phyloP scores from a whole-genome alignment of 352 stramenopile genomes.

The Phytophthora syringae region DNA sequence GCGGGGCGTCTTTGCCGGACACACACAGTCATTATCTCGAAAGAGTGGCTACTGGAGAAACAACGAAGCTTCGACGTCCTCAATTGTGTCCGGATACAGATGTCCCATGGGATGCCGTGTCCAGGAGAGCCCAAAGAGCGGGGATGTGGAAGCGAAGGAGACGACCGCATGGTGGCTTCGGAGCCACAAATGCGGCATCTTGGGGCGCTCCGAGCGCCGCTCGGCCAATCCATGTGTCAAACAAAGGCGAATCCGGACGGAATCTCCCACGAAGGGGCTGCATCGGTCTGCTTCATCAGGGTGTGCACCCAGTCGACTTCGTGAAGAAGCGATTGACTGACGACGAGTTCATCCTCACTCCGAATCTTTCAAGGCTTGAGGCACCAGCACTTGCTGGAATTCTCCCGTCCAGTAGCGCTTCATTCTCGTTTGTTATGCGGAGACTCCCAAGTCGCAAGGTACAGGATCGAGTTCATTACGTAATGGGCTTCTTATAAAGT shows the following conservation, averaged over 20 bases:
- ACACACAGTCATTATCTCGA: not conserved
- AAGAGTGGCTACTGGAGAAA: no score
- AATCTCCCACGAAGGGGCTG: slow-evolving; percentile 17
- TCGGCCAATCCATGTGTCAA: slow-evolving; percentile 16
- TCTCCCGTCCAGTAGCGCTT: no score
- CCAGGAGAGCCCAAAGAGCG: no score
- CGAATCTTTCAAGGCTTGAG: no score
- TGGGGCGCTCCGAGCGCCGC: not conserved
- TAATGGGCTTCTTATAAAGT: slow-evolving; percentile 30
- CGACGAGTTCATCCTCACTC: not conserved
- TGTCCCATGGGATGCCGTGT: slow-evolving; percentile 14
- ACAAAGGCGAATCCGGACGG: not conserved
- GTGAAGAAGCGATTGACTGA: not conserved
- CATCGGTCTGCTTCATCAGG: not conserved
- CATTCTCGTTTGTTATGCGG: no score
- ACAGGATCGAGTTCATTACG: slow-evolving; percentile 14
- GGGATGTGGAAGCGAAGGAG: no score
- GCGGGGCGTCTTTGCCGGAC: slow-evolving; percentile 3
- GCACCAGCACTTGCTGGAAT: not conserved
- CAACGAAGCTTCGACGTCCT: not conserved
- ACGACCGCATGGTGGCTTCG: slow-evolving; percentile 7
- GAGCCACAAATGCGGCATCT: slow-evolving; percentile 26
- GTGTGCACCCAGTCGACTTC: not conserved
- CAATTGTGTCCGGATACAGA: not conserved
- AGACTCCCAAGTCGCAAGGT: no score